Evolutionary conservation across 345 rosid species (phyloP).

Genomic region (Pseudoturritis turrita): DNA sequence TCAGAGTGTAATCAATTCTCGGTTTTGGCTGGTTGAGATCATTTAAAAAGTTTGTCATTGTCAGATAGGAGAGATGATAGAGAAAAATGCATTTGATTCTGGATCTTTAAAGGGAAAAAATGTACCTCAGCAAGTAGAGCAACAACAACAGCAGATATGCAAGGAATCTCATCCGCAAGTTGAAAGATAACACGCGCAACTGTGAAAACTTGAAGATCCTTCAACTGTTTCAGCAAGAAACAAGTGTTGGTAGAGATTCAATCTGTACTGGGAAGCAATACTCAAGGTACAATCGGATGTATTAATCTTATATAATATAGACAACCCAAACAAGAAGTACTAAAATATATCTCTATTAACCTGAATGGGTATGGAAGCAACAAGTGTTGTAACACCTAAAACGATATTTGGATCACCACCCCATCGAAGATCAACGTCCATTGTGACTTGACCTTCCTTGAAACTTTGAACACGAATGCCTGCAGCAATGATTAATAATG

Average conservation of each 20-base stretch:
- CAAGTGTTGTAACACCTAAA: conserved; percentile 88
- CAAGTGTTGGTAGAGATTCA: neutral
- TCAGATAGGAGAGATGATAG: neutral
- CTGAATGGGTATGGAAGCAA: conserved; percentile 99
- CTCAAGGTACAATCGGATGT: neutral
- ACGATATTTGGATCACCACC: conserved; percentile 98
- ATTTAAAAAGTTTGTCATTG: conserved; percentile 16
- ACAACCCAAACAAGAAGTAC: neutral
- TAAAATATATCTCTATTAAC: conserved; percentile 33
- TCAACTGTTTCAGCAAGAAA: conserved; percentile 58
- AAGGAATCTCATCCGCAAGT: conserved; percentile 97
- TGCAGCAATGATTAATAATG: conserved; percentile 34
- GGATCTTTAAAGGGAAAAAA: neutral
- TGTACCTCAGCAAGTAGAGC: conserved; percentile 93
- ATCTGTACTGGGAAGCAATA: neutral
- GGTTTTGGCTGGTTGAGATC: conserved; percentile 83
- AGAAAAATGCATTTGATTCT: neutral
- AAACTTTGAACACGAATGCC: conserved; percentile 98
- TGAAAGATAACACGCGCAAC: conserved; percentile 93
- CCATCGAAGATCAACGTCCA: conserved; percentile 99
- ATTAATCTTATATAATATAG: neutral
- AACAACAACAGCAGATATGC: conserved; percentile 95
- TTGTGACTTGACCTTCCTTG: conserved; percentile 88
- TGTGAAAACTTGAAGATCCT: conserved; percentile 96
- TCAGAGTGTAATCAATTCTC: conserved; percentile 85